phyloP scores from a whole-genome alignment of 2,329 filamentous ascomycete species.

The Fusarium virguliforme region DNA sequence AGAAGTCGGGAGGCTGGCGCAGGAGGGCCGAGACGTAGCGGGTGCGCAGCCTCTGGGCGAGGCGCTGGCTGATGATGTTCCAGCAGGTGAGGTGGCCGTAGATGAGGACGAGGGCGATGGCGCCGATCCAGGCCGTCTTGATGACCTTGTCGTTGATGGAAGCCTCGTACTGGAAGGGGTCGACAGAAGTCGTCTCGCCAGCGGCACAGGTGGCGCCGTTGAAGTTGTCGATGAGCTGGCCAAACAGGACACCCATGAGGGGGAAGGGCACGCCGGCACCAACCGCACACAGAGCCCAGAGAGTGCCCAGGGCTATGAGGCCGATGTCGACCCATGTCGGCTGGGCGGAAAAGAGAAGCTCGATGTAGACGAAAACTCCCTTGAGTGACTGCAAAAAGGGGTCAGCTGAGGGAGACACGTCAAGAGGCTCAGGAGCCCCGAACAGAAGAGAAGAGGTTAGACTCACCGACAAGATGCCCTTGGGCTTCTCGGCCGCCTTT shows the following conservation, averaged over 20 bases:
- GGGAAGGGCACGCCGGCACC: conserved; percentile 75
- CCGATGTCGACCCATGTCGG: conserved; percentile 61
- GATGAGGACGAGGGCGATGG: conserved; percentile 74
- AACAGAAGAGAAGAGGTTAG: not conserved
- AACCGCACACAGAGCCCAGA: conserved; percentile 66
- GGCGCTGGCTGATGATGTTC: conserved; percentile 74
- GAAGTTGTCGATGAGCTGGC: conserved; percentile 74
- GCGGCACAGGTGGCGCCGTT: conserved; percentile 69
- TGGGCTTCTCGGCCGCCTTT: conserved; percentile 31
- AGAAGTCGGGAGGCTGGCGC: conserved; percentile 74
- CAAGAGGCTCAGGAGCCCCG: not conserved
- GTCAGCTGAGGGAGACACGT: not conserved
- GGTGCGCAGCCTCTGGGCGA: conserved; percentile 75
- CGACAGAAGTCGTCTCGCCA: conserved; percentile 21
- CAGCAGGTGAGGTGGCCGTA: conserved; percentile 77
- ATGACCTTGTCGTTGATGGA: conserved; percentile 72
- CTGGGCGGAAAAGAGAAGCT: conserved; percentile 56
- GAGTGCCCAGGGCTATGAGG: conserved; percentile 59
- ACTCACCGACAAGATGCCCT: conserved; percentile 37
- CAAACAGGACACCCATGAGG: conserved; percentile 75
- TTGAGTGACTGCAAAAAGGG: conserved; percentile 25
- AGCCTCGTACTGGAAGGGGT: conserved; percentile 56
- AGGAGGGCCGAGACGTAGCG: conserved; percentile 72
- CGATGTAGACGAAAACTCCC: conserved; percentile 56
- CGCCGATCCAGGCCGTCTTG: conserved; percentile 72